phyloP scores from a whole-genome alignment of 192 early-diverging fungal genomes.

The Chytriomyces sp. region DNA sequence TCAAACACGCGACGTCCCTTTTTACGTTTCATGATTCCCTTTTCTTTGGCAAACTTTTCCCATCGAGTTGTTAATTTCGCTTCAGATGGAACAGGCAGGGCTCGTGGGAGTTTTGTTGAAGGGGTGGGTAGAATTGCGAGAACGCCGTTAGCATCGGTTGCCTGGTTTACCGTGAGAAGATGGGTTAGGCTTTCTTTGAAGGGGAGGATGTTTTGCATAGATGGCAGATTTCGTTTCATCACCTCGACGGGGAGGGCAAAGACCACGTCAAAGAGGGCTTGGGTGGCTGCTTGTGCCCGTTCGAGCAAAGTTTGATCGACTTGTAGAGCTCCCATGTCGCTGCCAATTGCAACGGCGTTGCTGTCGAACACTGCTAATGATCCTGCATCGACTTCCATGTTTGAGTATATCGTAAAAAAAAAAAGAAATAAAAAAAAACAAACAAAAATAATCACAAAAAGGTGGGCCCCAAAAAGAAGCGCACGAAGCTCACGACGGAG shows the following conservation, averaged over 20 bases:
- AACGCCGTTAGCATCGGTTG: constrained; percentile 64
- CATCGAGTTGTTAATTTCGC: constrained; percentile 90
- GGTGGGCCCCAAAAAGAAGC: background rate
- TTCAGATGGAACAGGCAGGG: constrained; percentile 89
- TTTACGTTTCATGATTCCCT: constrained; percentile 91
- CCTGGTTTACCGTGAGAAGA: too few relatives aligned
- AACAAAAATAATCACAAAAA: too few relatives aligned
- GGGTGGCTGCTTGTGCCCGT: constrained; percentile 78
- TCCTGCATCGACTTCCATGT: constrained; percentile 85
- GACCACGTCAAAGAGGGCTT: constrained; percentile 87
- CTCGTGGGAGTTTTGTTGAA: constrained; percentile 76
- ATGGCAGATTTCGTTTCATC: too few relatives aligned
- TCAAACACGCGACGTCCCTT: constrained; percentile 84
- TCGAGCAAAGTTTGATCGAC: constrained; percentile 37
- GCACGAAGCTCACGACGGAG: constrained; percentile 7
- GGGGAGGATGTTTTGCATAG: too few relatives aligned
- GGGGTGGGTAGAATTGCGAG: constrained; percentile 80
- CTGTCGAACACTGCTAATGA: constrained; percentile 80
- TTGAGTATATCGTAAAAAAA: background rate
- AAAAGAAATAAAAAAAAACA: constrained; percentile 29
- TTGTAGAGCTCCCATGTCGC: constrained; percentile 53
- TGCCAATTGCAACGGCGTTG: constrained; percentile 71
- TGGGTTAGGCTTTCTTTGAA: too few relatives aligned
- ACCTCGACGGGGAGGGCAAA: constrained; percentile 72
- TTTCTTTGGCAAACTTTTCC: constrained; percentile 97